Base-by-base conservation (phyloP, 768 basidiomycete species). In the Porphyrellus cyaneotinctus region DNA sequence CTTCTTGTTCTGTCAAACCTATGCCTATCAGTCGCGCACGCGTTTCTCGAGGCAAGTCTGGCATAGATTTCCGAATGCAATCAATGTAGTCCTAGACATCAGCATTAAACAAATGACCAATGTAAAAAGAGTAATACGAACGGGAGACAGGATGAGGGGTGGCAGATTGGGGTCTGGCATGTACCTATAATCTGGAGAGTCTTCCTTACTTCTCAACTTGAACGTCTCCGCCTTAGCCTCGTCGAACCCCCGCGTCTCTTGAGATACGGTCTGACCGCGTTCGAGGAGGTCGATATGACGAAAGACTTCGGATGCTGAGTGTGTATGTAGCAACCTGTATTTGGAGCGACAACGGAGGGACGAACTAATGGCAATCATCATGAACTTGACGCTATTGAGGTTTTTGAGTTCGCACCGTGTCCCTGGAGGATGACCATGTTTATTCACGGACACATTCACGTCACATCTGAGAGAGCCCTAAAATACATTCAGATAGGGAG, bases 121-220 rank as follows among this genome's bases (percentile, higher is more conserved):
- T 10, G 32, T 22, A 20, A 30, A 51, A 56, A 44, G 44, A 20
- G 39, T 15, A 44, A 56, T 60, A 61, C 58, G 17, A 52, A 81
- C 84, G 53, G 80, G 65, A 51, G 77, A 77, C 8, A 89, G 62
- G 30, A 81, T 63, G 6, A 97, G 72, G 0, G 84, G 80, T 1
- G 93, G 92, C 1, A 98, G 72, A 66, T 98, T 97, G 0, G 92
- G 85, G 66, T 99, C 97, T 0, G 97, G 97, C 91, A 99, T 95
- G 72, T 97, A 98, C 17, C 90, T 81, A 67, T 98, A 99, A 67
- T 99, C 97, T 1, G 90, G 92, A 0, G 93, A 87, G 59, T 94
- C 89, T 61, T 97, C 97, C 70, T 99, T 98, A 42, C 82, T 84
- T 37, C 97, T 78, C 37, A 98, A 70, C 30, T 75, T 79, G 70